Base-by-base conservation (phyloP, 768 basidiomycete genomes). In the Austroboletus eburneus region DNA sequence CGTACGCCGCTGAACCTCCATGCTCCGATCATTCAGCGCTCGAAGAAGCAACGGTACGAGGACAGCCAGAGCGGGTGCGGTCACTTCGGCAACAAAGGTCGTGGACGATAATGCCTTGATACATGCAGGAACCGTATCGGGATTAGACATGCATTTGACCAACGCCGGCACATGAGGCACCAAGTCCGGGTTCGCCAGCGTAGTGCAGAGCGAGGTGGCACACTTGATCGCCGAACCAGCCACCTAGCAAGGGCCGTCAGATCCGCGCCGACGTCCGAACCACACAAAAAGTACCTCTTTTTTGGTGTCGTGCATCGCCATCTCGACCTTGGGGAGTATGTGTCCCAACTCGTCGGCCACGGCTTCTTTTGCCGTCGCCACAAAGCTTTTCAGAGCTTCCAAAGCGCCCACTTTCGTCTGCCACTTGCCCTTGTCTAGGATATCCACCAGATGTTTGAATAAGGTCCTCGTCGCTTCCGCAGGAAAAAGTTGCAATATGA, bases 21-120 rank as follows among this genome's bases (percentile, higher is more conserved):
- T 96, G 48, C 91, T 92, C 54, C 94, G 80, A 64, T 96, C 94
- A 55, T 94, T 94, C 57, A 97, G 74, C 9, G 91, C 94, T 59
- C 95, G 91, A 35, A 80, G 75, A 39, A 98, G 75, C 20, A 98
- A 80, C 7, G 95, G 95, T 7, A 94, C 91, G 46, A 98, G 81
- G 54, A 98, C 92, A 14, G 95, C 95, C 24, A 98, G 79, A 10
- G 94, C 91, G n/a, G 95, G 94, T 0, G 91, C 83, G 20, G 87
- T 96, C 56, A 98, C 91, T 71, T 98, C 95, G 43, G 94, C 89
- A 49, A 98, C 95, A 55, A 97, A 98, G 14, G 95, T 97, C 16
- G 91, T 92, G 51, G 83, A 90, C 4, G 94, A 95, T 10, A 98
- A 77, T 17, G 91, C 81, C 72, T 98, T 98, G 78, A 97, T 92